A percentile compares a stretch with the other conserved stretches of the same genome.
Evolutionary conservation across 2,329 filamentous ascomycete genomes (phyloP).

Genomic region (Bipolaris bicolor): DNA sequence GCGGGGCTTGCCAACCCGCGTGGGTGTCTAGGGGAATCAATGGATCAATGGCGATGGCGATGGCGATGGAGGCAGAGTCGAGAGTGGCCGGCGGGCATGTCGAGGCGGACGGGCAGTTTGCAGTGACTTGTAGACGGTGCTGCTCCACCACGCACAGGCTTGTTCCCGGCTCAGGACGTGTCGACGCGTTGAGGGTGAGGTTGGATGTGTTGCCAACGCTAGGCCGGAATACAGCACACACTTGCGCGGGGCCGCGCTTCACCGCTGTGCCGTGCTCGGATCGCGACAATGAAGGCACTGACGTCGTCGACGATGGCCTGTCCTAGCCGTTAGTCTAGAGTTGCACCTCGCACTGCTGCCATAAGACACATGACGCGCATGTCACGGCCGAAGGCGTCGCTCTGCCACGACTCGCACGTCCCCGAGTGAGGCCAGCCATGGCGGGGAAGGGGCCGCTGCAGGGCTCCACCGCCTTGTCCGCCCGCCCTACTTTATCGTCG

Average conservation of each 20-base stretch:
- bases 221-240: constrained; percentile 24
- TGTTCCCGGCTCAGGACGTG: constrained; percentile 18
- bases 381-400: constrained; percentile 18
- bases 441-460: constrained; percentile 27
- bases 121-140: constrained; percentile 19
- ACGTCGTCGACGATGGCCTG: neutral
- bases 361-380: constrained; percentile 23
- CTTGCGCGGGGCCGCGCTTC: constrained; percentile 13
- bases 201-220: constrained; percentile 30
- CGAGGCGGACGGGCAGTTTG: constrained; percentile 25
- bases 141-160: constrained; percentile 20
- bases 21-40: neutral
- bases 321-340: too few species aligned
- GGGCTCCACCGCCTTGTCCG: constrained; percentile 6
- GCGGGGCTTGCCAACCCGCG: constrained; percentile 2
- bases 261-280: constrained; percentile 1
- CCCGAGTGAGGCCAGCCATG: constrained; percentile 21
- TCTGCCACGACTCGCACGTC: constrained; percentile 38
- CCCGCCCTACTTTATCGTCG: neutral
- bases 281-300: constrained; percentile 1
- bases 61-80: constrained; percentile 9
- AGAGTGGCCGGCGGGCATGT: constrained; percentile 37
- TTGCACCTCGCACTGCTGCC: too few species aligned
- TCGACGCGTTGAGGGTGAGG: constrained; percentile 28
- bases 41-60: constrained; percentile 8